These are phyloP conservation scores for Lagenidium giganteum DNA, from an alignment of 352 stramenopile genomes.

Conservation along the genomic window DNA sequence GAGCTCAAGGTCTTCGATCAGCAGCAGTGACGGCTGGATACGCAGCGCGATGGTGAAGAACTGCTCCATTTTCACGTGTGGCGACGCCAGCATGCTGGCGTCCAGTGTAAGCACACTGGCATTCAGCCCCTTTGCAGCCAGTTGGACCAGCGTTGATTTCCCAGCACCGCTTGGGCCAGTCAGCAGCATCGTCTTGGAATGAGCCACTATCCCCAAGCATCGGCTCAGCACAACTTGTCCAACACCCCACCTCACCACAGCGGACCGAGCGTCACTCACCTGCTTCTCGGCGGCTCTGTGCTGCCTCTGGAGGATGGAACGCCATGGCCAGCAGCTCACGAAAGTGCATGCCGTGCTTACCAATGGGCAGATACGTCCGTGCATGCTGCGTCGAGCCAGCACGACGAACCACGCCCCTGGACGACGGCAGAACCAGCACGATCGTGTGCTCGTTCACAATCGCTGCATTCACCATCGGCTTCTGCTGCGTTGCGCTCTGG, in stretches of 20 bases:
- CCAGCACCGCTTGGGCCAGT: constrained; percentile 43
- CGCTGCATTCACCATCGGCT: constrained; percentile 17
- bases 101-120: constrained; percentile 51
- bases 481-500: not conserved
- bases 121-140: constrained; percentile 28
- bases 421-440: constrained; percentile 39
- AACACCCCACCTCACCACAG: no score
- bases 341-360: constrained; percentile 20
- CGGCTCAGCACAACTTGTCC: no score
- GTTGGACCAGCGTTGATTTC: constrained; percentile 52
- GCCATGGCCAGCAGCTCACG: constrained; percentile 10
- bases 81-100: constrained; percentile 30
- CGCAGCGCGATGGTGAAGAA: constrained; percentile 47
- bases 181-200: constrained; percentile 32
- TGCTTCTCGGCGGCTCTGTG: not conserved
- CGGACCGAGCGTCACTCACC: no score
- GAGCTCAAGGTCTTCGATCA: constrained; percentile 58
- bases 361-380: constrained; percentile 23
- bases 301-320: constrained; percentile 1
- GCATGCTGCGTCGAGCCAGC: not conserved
- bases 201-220: constrained; percentile 14
- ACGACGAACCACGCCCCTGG: no score
- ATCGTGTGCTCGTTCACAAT: constrained; percentile 44
- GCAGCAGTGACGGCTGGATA: constrained; percentile 46
- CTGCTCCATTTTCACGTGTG: constrained; percentile 33